These are phyloP conservation scores for Candida cerambycidarum DNA, from an alignment of 805 yeast species.

Conservation along the genomic window DNA sequence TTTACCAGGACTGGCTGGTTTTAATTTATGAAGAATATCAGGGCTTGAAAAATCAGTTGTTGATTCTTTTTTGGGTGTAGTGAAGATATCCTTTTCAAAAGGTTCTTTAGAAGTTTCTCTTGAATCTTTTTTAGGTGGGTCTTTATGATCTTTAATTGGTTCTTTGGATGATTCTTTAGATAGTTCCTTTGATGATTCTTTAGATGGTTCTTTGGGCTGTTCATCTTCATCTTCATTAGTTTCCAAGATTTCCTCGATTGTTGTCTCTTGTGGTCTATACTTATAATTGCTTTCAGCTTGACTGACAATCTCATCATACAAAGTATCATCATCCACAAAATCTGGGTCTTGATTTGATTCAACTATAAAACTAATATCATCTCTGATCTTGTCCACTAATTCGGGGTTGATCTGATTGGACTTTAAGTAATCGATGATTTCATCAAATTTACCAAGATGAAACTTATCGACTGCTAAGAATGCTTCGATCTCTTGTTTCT, in stretches of 20 bases:
- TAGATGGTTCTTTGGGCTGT: background rate
- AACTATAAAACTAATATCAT: conserved; percentile 38
- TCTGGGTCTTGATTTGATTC: conserved; percentile 41
- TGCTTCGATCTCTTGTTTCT: conserved; percentile 40
- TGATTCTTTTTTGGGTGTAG: conserved; percentile 13
- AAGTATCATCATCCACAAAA: conserved; percentile 35
- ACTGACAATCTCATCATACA: conserved; percentile 43
- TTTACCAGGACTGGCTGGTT: conserved; percentile 56
- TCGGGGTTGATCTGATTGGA: conserved; percentile 28
- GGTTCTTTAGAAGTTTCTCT: background rate
- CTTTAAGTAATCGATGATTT: conserved; percentile 30
- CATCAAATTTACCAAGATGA: conserved; percentile 37
- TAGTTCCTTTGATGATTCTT: background rate
- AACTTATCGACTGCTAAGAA: conserved; percentile 32
- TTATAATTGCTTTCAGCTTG: conserved; percentile 20
- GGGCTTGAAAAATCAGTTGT: conserved; percentile 36
- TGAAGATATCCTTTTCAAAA: background rate
- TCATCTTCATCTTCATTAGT: conserved; percentile 5
- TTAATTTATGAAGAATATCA: conserved; percentile 43
- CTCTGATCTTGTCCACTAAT: conserved; percentile 35
- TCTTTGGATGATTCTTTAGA: background rate
- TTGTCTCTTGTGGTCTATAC: conserved; percentile 13
- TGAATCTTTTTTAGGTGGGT: background rate
- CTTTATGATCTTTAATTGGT: background rate
- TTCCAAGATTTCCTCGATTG: conserved; percentile 8